A percentile compares a stretch with the other conserved stretches of the same genome.
Conservation (phyloP, 2,329 filamentous ascomycete genomes). For the Leptographium flavum region DNA sequence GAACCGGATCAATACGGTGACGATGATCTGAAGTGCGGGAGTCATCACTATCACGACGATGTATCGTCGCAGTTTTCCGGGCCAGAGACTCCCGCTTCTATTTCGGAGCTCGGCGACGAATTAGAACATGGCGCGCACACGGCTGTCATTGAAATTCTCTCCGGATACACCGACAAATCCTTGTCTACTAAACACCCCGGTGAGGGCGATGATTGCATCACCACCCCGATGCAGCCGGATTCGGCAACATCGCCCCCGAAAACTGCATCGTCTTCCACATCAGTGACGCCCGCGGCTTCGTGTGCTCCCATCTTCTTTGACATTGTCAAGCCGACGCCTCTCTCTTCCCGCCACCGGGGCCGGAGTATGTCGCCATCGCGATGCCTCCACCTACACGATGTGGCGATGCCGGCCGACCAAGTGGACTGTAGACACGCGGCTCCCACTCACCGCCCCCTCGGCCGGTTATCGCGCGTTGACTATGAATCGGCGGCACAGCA, state of each 20-base stretch:
- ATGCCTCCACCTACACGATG: not conserved
- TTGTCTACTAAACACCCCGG: not conserved
- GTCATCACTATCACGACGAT: constrained; percentile 20
- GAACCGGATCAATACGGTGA: constrained; percentile 26
- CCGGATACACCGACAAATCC: not conserved
- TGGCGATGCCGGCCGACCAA: not conserved
- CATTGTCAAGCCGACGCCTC: not conserved
- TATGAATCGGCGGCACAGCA: not conserved
- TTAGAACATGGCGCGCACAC: not conserved
- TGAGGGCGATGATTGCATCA: not conserved
- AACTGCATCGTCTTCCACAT: not conserved
- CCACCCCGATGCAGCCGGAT: not conserved
- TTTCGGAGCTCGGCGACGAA: constrained; percentile 21
- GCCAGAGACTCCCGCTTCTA: constrained; percentile 27
- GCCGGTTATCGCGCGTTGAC: not conserved
- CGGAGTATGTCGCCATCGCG: constrained; percentile 1
- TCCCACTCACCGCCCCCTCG: not conserved
- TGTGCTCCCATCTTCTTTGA: not conserved
- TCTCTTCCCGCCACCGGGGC: not conserved
- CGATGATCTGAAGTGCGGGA: not conserved
- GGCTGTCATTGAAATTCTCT: not conserved
- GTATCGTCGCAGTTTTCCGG: constrained; percentile 29
- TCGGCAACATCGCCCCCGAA: not conserved
- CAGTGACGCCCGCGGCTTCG: not conserved
- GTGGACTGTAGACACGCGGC: not conserved